phyloP scores from a whole-genome alignment of 352 stramenopile species.

The Phytophthora kernoviae region DNA sequence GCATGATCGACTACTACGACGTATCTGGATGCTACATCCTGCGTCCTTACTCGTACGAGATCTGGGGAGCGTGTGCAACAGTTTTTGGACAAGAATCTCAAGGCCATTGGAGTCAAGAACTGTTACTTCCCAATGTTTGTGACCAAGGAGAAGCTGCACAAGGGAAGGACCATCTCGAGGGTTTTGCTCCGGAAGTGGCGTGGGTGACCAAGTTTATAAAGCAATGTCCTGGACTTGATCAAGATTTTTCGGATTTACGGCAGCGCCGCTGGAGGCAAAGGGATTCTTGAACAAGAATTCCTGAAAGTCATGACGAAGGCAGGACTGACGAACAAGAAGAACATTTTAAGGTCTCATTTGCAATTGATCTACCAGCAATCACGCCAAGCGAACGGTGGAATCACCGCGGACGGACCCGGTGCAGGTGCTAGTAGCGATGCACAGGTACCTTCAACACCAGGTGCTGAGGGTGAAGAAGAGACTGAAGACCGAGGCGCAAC shows the following conservation, averaged over 20 bases:
- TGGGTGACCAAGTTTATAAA: slow-evolving; percentile 97
- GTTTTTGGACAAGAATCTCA: slow-evolving; percentile 96
- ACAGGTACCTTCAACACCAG: neutral
- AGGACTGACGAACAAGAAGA: slow-evolving; percentile 80
- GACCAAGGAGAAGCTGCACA: slow-evolving; percentile 94
- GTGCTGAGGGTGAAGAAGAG: slow-evolving; percentile 46
- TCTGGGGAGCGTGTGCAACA: slow-evolving; percentile 99
- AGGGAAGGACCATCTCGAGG: slow-evolving; percentile 99
- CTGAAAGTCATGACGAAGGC: slow-evolving; percentile 84
- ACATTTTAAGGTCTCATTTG: slow-evolving; percentile 73
- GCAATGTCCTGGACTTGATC: slow-evolving; percentile 76
- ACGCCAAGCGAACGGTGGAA: slow-evolving; percentile 33
- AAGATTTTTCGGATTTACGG: slow-evolving; percentile 83
- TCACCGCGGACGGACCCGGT: slow-evolving; percentile 6
- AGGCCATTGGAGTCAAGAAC: slow-evolving; percentile 98
- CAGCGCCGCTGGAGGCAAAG: slow-evolving; percentile 63
- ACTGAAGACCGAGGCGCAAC: slow-evolving; percentile 64
- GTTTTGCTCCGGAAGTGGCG: slow-evolving; percentile 98
- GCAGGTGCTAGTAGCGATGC: slow-evolving; percentile 9
- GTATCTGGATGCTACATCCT: slow-evolving; percentile 99
- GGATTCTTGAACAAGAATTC: slow-evolving; percentile 82
- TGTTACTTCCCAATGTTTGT: slow-evolving; percentile 99
- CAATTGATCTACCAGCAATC: slow-evolving; percentile 82
- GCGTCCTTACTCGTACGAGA: slow-evolving; percentile 99
- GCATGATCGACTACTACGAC: slow-evolving; percentile 99